These are phyloP conservation scores for Teunomyces kruisii DNA, from an alignment of 805 yeast genomes.

Conservation along the genomic window DNA sequence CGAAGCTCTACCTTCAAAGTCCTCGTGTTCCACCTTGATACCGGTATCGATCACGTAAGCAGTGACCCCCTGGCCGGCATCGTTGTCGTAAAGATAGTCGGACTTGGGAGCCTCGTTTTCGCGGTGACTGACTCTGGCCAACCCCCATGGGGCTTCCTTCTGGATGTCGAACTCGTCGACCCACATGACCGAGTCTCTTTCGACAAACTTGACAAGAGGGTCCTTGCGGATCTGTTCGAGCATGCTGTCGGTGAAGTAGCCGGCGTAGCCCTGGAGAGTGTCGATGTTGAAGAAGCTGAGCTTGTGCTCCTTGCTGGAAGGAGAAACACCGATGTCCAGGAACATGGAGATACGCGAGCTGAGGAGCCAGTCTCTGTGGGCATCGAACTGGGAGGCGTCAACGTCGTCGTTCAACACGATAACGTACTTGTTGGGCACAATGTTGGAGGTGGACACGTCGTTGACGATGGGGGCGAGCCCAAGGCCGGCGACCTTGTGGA, in stretches of 20 bases:
- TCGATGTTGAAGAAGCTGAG: slow-evolving; percentile 12
- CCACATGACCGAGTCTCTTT: slow-evolving; percentile 21
- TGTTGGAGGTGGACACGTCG: slow-evolving; percentile 1
- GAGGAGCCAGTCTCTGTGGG: slow-evolving; percentile 10
- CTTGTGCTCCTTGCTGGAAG: slow-evolving; percentile 8
- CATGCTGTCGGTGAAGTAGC: slow-evolving; percentile 18
- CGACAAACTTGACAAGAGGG: slow-evolving; percentile 20
- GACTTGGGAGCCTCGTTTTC: slow-evolving; percentile 22
- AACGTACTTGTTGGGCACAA: slow-evolving; percentile 11
- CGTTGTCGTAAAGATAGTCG: slow-evolving; percentile 43
- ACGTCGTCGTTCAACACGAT: slow-evolving; percentile 13
- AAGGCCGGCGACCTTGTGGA: not conserved
- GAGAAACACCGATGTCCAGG: slow-evolving; percentile 15
- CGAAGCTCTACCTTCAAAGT: slow-evolving; percentile 60
- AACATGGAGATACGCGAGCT: slow-evolving; percentile 1
- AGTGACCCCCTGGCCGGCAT: slow-evolving; percentile 52
- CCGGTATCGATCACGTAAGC: slow-evolving; percentile 89
- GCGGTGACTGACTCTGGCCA: slow-evolving; percentile 38
- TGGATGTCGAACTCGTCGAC: slow-evolving; percentile 29
- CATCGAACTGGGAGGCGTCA: not conserved
- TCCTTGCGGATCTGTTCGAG: slow-evolving; percentile 13
- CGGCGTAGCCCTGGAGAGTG: slow-evolving; percentile 18
- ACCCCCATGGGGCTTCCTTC: slow-evolving; percentile 43
- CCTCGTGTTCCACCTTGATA: slow-evolving; percentile 57
- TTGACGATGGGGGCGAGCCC: slow-evolving; percentile 8